These are phyloP conservation scores for Betula pendula DNA, from an alignment of 306 rosid species.

Conservation along the genomic window DNA sequence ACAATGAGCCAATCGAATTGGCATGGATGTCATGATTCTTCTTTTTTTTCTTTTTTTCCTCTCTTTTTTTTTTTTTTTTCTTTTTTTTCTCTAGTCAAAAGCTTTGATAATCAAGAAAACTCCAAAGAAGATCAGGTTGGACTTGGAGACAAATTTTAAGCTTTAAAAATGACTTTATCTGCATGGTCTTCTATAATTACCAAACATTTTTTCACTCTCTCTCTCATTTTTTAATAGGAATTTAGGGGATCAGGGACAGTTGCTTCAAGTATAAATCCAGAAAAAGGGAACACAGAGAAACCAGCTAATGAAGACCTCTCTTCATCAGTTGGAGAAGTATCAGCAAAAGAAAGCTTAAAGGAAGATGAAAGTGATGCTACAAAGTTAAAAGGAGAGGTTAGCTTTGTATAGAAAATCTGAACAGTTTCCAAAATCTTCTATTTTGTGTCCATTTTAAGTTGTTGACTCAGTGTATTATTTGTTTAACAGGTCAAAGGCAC, in stretches of 20 bases:
- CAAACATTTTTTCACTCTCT: neutral
- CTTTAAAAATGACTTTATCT: too few species aligned
- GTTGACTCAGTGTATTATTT: neutral
- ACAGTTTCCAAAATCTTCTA: slow-evolving; percentile 1
- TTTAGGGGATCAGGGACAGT: neutral
- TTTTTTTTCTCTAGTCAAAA: neutral
- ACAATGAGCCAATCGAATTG: too few species aligned
- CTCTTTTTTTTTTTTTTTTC: too few species aligned
- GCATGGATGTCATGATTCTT: too few species aligned
- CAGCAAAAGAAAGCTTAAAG: slow-evolving; percentile 13
- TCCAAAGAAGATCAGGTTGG: too few species aligned
- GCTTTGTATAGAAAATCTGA: neutral
- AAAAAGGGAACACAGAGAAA: slow-evolving; percentile 15
- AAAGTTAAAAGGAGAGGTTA: slow-evolving; percentile 28
- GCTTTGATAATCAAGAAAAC: neutral
- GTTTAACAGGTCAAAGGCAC: slow-evolving; percentile 23
- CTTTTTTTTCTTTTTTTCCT: neutral
- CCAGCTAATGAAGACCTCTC: slow-evolving; percentile 21
- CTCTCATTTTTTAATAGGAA: slow-evolving; percentile 13
- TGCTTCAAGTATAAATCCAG: slow-evolving; percentile 12
- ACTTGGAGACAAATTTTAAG: too few species aligned
- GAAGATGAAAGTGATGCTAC: slow-evolving; percentile 3
- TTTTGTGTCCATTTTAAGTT: neutral
- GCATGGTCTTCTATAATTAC: too few species aligned
- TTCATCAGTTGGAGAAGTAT: neutral